phyloP scores from a whole-genome alignment of 2,329 filamentous ascomycete species.

The Aspergillus caelatus region DNA sequence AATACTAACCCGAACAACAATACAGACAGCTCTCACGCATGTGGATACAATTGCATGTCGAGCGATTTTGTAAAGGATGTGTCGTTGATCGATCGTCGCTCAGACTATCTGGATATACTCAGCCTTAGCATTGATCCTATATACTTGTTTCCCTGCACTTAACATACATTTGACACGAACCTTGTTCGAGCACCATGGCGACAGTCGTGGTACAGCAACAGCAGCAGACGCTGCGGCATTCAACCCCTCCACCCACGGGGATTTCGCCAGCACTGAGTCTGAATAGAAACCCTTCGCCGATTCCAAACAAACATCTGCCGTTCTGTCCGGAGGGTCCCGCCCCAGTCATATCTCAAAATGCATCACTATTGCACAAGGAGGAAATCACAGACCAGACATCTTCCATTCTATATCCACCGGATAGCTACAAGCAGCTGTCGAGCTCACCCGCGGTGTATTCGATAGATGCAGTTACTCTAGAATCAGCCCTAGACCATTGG shows the following conservation, averaged over 20 bases:
- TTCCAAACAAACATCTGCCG: constrained; percentile 91
- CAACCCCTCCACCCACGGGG: constrained; percentile 52
- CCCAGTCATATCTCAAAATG: constrained; percentile 62
- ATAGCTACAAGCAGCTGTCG: constrained; percentile 61
- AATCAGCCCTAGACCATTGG: constrained; percentile 72
- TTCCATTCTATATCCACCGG: constrained; percentile 76
- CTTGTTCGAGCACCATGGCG: constrained; percentile 39
- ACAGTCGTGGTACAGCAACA: constrained; percentile 52
- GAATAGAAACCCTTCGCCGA: constrained; percentile 62
- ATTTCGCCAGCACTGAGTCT: constrained; percentile 57
- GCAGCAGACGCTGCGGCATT: constrained; percentile 47
- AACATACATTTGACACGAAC: not conserved
- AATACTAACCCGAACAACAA: not conserved
- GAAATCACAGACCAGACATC: constrained; percentile 58
- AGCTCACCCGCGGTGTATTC: constrained; percentile 68
- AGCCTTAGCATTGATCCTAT: not conserved
- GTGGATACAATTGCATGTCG: constrained; percentile 8
- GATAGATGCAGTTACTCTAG: constrained; percentile 69
- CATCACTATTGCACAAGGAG: constrained; percentile 65
- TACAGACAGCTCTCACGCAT: constrained; percentile 8
- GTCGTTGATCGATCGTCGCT: constrained; percentile 15
- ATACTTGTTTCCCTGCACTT: not conserved
- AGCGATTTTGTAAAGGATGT: constrained; percentile 21
- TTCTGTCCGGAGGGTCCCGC: constrained; percentile 79
- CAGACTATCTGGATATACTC: constrained; percentile 7